Base-by-base conservation (phyloP, 2,329 filamentous ascomycete species). In the Spiromastix sp. region DNA sequence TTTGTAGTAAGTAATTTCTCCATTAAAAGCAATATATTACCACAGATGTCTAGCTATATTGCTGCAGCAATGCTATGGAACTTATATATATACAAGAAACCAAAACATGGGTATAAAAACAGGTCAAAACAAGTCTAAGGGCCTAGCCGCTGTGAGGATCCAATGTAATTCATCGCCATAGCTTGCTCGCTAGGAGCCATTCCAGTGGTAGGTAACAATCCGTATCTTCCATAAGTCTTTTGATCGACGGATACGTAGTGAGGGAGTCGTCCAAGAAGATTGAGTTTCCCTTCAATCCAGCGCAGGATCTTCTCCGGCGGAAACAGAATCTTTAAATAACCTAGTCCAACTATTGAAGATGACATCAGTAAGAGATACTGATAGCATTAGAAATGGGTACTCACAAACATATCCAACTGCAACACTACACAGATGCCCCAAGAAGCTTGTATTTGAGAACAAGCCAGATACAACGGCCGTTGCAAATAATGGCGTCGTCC, bases 211-310 rank as follows among this genome's bases (percentile, higher is more conserved):
- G 87, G 89, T 38, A 96, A 65, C 10, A 95, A 82, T 2, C 89
- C 89, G 50, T 93, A 95, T 35, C 89, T 73, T 5, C 89, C 89
- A 51, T 89, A 94, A 4, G 85, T 94, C 70, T 94, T 95, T 60
- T 94, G 87, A 52, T 96, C 89, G 11, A 95, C 79, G 38, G 84
- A 93, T 31, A 96, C 81, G 51, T 94, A 96, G 60, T 93, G 85
- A 29, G 89, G 89, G 17, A 96, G 63, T 40, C 85, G 72, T 13
- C 78, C 83, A 15, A 94, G 68, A 7, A 96, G 69, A 52, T 93
- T 91, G 40, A 96, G 64, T 55, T 89, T 93, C 12, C 74, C 76
- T 62, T 98, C 91, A 37, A 95, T 71, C 78, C 82, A 96, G 45
- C 86, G 74, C 37, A 96, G 67, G 18, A 81, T 73, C 72, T 81